These are phyloP conservation scores for Neocucurbitaria cava DNA, from an alignment of 2,329 filamentous ascomycete species.

Conservation along the genomic window DNA sequence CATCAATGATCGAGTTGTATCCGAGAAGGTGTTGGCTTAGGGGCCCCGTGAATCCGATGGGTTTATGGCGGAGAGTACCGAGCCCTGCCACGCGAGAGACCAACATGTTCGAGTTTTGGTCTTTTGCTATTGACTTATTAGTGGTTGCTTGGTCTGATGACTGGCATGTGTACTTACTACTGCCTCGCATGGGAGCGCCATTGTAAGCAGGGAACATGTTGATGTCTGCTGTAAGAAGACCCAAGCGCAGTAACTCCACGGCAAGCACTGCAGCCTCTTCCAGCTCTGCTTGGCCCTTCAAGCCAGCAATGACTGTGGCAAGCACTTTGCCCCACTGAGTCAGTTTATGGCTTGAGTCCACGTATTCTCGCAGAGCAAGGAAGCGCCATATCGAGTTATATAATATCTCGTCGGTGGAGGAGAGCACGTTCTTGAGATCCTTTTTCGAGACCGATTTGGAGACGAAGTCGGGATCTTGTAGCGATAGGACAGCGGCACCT, in stretches of 20 bases:
- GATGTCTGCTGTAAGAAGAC: conserved; percentile 73
- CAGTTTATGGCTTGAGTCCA: conserved; percentile 78
- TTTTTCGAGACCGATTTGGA: conserved; percentile 70
- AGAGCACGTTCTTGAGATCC: conserved; percentile 53
- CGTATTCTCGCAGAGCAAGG: conserved; percentile 85
- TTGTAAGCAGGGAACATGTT: conserved; percentile 66
- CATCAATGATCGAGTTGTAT: conserved; percentile 82
- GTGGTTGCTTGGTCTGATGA: not conserved
- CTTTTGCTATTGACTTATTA: conserved; percentile 63
- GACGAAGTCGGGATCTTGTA: conserved; percentile 74
- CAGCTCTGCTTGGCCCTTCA: conserved; percentile 65
- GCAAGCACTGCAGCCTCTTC: conserved; percentile 84
- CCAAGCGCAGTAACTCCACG: conserved; percentile 82
- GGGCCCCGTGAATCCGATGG: conserved; percentile 91
- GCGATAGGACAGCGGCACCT: conserved; percentile 60
- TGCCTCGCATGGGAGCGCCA: conserved; percentile 65
- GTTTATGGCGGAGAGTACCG: conserved; percentile 79
- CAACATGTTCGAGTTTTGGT: conserved; percentile 79
- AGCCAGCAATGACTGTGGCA: conserved; percentile 68
- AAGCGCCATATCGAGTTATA: conserved; percentile 87
- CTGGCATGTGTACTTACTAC: conserved; percentile 30
- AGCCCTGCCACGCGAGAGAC: conserved; percentile 87
- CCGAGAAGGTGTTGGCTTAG: conserved; percentile 87
- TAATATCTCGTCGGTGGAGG: conserved; percentile 73
- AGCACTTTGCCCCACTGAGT: conserved; percentile 83